Evolutionary conservation across 1,284 basidiomycete genomes (phyloP).

Genomic region (Kwoniella shivajii): DNA sequence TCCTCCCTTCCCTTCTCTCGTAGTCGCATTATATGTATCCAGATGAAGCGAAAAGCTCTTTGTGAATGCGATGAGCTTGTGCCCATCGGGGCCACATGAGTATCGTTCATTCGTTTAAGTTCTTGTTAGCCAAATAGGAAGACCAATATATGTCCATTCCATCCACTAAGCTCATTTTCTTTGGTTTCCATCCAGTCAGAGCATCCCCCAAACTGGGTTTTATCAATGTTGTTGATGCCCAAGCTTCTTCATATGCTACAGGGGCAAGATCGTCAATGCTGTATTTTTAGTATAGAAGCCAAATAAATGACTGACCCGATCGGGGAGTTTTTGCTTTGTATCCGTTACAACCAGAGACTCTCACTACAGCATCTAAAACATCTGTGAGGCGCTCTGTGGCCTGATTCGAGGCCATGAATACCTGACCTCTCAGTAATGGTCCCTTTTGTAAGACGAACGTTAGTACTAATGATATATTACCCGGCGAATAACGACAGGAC

Average conservation of each 20-base stretch:
- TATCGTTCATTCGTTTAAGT: not conserved
- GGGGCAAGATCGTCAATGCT: not conserved
- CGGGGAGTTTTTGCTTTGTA: slow-evolving; percentile 26
- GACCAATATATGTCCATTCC: slow-evolving; percentile 58
- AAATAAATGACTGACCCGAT: slow-evolving; percentile 15
- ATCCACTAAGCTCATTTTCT: slow-evolving; percentile 58
- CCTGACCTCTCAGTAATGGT: slow-evolving; percentile 53
- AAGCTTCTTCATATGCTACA: slow-evolving; percentile 49
- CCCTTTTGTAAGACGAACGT: slow-evolving; percentile 27
- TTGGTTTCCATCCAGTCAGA: slow-evolving; percentile 59
- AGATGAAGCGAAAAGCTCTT: too few relatives aligned
- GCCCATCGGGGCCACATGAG: too few relatives aligned
- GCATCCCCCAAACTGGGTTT: slow-evolving; percentile 58
- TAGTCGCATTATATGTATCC: too few relatives aligned
- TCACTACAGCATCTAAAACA: slow-evolving; percentile 56
- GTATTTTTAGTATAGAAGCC: not conserved
- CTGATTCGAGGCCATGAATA: slow-evolving; percentile 59
- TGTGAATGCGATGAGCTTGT: too few relatives aligned
- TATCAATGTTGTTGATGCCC: slow-evolving; percentile 19
- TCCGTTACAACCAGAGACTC: slow-evolving; percentile 54
- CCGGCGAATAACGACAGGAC: not conserved
- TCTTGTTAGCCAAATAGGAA: slow-evolving; percentile 19
- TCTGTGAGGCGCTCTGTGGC: slow-evolving; percentile 58
- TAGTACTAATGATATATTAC: not conserved
- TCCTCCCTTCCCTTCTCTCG: too few relatives aligned